These are phyloP conservation scores for Leccinum truebloodii DNA, from an alignment of 768 basidiomycete species.

Conservation along the genomic window DNA sequence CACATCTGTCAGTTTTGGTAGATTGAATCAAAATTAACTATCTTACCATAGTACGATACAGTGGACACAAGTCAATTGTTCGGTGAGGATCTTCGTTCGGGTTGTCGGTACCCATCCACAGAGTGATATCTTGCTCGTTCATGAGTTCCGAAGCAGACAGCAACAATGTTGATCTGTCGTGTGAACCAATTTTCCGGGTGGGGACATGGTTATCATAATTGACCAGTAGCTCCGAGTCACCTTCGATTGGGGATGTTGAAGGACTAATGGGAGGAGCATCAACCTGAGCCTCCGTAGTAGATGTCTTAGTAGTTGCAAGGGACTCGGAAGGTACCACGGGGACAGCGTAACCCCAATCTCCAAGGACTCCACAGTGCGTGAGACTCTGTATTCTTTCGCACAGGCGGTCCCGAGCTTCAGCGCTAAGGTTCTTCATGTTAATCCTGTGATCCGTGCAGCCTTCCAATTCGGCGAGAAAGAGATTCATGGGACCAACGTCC, in stretches of 20 bases:
- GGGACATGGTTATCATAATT: background rate
- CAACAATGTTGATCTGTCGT: background rate
- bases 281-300: background rate
- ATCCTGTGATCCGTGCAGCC: background rate
- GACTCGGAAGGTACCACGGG: background rate
- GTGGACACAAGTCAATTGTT: background rate
- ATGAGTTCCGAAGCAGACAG: background rate
- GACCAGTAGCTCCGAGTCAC: background rate
- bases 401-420: too few relatives aligned
- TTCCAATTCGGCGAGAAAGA: background rate
- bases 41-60: background rate
- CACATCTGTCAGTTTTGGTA: background rate
- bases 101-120: background rate
- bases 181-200: background rate
- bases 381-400: too few relatives aligned
- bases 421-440: too few relatives aligned
- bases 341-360: background rate
- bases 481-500: background rate
- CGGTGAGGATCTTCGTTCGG: background rate
- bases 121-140: background rate
- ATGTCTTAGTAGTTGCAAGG: background rate
- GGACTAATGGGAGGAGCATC: background rate
- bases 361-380: background rate
- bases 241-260: background rate
- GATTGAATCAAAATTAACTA: background rate